phyloP scores from a whole-genome alignment of 768 basidiomycete species.

The Phaeolepiota aurea region DNA sequence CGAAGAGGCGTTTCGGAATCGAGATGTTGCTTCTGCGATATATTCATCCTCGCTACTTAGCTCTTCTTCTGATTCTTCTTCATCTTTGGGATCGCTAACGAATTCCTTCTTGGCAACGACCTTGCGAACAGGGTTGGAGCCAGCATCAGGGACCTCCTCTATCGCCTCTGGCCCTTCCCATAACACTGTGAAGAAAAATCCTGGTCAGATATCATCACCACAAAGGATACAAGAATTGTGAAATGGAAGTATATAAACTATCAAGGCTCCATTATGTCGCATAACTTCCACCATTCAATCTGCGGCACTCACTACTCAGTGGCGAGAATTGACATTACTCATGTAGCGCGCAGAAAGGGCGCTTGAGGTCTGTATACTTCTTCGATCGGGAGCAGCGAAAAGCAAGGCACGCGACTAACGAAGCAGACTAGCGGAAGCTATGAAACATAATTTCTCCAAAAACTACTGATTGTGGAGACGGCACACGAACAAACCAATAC shows the following conservation, averaged over 20 bases:
- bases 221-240: background rate
- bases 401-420: constrained; percentile 1
- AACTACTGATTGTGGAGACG: constrained; percentile 20
- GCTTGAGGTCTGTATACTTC: background rate
- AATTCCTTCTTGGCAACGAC: constrained; percentile 7
- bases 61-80: constrained; percentile 41
- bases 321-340: constrained; percentile 8
- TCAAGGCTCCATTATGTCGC: constrained; percentile 4
- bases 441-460: constrained; percentile 24
- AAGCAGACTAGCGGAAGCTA: constrained; percentile 15
- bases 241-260: background rate
- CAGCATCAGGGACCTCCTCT: constrained; percentile 30
- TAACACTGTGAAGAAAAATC: constrained; percentile 40
- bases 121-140: constrained; percentile 20
- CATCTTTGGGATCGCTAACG: constrained; percentile 2
- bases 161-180: constrained; percentile 65
- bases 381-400: background rate
- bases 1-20: constrained; percentile 8
- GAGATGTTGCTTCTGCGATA: constrained; percentile 34
- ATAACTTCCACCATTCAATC: constrained; percentile 7
- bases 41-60: constrained; percentile 67
- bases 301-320: constrained; percentile 3
- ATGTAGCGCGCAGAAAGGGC: constrained; percentile 9
- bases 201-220: background rate
- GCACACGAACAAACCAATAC: constrained; percentile 21